Evolutionary conservation across 306 rosid species (phyloP).

Genomic region (Delonix regia): DNA sequence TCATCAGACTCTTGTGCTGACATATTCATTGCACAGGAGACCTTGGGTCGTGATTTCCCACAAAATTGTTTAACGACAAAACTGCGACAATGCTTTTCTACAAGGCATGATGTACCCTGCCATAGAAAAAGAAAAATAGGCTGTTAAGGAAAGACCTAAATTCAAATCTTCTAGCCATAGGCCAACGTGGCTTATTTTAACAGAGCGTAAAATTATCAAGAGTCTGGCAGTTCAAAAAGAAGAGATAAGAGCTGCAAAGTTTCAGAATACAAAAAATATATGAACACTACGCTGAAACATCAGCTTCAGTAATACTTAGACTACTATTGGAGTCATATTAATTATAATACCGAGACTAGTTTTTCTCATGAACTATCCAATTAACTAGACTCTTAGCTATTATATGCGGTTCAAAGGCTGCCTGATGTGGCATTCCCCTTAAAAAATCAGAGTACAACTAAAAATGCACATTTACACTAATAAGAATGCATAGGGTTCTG

Average conservation of each 20-base stretch:
- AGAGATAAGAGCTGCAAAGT: conserved; percentile 12
- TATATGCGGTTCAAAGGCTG: neutral
- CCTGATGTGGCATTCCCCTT: neutral
- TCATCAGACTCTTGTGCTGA: conserved; percentile 70
- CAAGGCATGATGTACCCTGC: conserved; percentile 37
- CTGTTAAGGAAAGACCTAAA: neutral
- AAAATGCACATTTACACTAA: neutral
- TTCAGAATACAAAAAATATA: neutral
- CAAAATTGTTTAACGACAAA: conserved; percentile 41
- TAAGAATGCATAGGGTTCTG: neutral
- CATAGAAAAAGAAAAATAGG: conserved; percentile 14
- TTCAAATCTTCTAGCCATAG: neutral
- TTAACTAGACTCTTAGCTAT: neutral
- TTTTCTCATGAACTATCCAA: neutral
- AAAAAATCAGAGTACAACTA: neutral
- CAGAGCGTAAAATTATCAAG: neutral
- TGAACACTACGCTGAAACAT: neutral
- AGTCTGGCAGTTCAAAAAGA: conserved; percentile 20
- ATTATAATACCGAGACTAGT: neutral
- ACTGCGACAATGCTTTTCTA: conserved; percentile 34
- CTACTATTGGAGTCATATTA: neutral
- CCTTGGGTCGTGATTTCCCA: conserved; percentile 39
- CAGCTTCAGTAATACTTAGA: neutral
- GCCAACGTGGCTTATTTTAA: neutral
- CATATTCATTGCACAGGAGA: conserved; percentile 66